These are phyloP conservation scores for Neotropicomus parvogracilis DNA, from an alignment of 1,284 basidiomycete genomes.

Conservation along the genomic window DNA sequence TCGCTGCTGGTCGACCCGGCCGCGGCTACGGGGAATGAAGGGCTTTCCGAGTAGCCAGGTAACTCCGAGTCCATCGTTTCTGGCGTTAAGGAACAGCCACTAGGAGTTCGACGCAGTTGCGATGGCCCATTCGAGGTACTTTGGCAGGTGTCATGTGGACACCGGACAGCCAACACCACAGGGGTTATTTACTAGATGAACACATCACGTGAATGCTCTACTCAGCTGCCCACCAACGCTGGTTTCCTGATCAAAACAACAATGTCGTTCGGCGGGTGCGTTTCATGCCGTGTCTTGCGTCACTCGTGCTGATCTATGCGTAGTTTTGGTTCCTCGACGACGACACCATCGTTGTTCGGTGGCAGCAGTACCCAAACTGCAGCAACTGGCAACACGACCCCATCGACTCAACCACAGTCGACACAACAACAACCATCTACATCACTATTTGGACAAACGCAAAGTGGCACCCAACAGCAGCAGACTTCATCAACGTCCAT, in stretches of 20 bases:
- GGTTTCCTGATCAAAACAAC: background rate
- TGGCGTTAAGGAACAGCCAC: background rate
- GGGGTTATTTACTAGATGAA: conserved; percentile 15
- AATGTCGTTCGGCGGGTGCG: conserved; percentile 25
- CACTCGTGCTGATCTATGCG: conserved; percentile 8
- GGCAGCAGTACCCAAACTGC: conserved; percentile 28
- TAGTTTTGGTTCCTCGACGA: conserved; percentile 22
- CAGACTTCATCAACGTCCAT: conserved; percentile 9
- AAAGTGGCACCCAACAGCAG: conserved; percentile 13
- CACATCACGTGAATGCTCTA: conserved; percentile 14
- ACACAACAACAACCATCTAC: conserved; percentile 28
- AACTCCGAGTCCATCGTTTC: conserved; percentile 10
- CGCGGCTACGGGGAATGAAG: background rate
- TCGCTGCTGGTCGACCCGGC: conserved; percentile 4
- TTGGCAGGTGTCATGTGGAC: background rate
- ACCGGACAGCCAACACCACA: too few species aligned
- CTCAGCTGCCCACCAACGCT: too few species aligned
- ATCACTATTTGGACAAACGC: conserved; percentile 35
- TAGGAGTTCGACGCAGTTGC: background rate
- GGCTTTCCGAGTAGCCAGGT: conserved; percentile 16
- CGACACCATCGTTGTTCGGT: conserved; percentile 35
- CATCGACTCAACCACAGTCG: conserved; percentile 31
- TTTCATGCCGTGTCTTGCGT: background rate
- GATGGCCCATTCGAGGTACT: too few species aligned
- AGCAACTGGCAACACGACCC: conserved; percentile 15